A percentile compares a stretch with the other conserved stretches of the same genome.
These are phyloP conservation scores for Zhuliangozyma blackwelliae DNA, from an alignment of 1,139 yeast species.

Conservation along the genomic window DNA sequence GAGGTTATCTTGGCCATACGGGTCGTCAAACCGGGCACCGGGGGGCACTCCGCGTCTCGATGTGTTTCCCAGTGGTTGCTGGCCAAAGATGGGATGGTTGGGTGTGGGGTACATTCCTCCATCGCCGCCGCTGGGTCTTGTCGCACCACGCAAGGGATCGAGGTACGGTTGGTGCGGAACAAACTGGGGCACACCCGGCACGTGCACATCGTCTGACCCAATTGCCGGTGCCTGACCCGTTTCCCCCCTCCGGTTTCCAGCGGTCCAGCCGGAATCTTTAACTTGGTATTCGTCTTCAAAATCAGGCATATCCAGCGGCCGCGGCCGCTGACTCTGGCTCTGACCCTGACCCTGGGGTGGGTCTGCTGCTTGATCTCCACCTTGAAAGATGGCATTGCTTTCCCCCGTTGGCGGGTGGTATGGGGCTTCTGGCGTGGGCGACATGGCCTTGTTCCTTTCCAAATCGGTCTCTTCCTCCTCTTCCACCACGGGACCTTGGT, in stretches of 20 bases:
- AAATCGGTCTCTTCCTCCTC: constrained; percentile 9
- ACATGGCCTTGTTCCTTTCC: constrained; percentile 7
- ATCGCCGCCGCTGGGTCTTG: constrained; percentile 14
- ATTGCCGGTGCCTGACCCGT: constrained; percentile 24
- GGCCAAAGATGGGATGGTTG: constrained; percentile 46
- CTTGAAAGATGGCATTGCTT: constrained; percentile 2
- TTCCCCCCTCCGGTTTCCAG: no score
- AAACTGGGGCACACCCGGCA: constrained; percentile 41
- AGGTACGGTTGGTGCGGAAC: constrained; percentile 41
- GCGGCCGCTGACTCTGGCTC: no score
- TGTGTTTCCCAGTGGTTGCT: constrained; percentile 16
- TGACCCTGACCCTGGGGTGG: neutral
- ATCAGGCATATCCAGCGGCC: constrained; percentile 43
- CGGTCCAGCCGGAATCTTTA: constrained; percentile 9
- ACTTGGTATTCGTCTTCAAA: constrained; percentile 58
- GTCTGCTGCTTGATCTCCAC: neutral
- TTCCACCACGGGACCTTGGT: constrained; percentile 9
- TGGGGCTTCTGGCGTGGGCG: constrained; percentile 10
- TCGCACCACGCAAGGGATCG: constrained; percentile 19
- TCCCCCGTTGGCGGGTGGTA: constrained; percentile 3
- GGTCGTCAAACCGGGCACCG: constrained; percentile 56
- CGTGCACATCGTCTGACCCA: constrained; percentile 51
- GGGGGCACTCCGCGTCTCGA: constrained; percentile 37
- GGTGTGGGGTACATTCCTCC: constrained; percentile 56
- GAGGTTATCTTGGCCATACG: constrained; percentile 41